These are phyloP conservation scores for Penicillium palitans DNA, from an alignment of 2,329 filamentous ascomycete genomes.

Conservation along the genomic window DNA sequence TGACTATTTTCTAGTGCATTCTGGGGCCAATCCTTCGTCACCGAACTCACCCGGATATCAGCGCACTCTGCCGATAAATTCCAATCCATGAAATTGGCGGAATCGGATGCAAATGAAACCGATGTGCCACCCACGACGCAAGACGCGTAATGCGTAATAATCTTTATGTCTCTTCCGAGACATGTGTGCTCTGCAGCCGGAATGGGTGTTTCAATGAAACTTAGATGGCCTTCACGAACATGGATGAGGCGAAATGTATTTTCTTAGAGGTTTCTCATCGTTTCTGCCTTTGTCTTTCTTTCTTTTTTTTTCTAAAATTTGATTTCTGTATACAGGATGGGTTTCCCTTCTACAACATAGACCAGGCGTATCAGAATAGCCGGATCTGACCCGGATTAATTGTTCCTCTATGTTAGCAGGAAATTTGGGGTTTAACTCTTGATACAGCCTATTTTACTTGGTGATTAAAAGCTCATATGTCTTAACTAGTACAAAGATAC, in stretches of 20 bases:
- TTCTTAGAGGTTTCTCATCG: conserved; percentile 3
- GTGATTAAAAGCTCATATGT: no score
- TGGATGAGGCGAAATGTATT: conserved; percentile 29
- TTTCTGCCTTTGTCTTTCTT: conserved; percentile 13
- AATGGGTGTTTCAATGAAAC: conserved; percentile 18
- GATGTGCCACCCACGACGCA: not conserved
- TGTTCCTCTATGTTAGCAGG: not conserved
- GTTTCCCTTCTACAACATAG: not conserved
- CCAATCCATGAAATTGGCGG: conserved; percentile 33
- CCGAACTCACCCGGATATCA: conserved; percentile 68
- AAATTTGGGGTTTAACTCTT: not conserved
- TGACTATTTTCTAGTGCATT: conserved; percentile 63
- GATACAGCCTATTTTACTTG: no score
- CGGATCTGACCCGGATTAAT: not conserved
- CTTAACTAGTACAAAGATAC: no score
- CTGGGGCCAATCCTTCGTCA: conserved; percentile 93
- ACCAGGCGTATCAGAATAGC: not conserved
- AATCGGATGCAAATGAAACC: conserved; percentile 3
- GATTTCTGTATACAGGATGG: conserved; percentile 8
- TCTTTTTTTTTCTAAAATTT: conserved; percentile 1
- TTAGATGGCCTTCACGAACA: conserved; percentile 29
- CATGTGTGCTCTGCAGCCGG: not conserved
- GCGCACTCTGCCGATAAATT: conserved; percentile 40
- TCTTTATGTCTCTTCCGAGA: conserved; percentile 1
- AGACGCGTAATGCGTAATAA: conserved; percentile 9